These are phyloP conservation scores for Ogataea parapolymorpha DNA, from an alignment of 805 yeast species.

Conservation along the genomic window DNA sequence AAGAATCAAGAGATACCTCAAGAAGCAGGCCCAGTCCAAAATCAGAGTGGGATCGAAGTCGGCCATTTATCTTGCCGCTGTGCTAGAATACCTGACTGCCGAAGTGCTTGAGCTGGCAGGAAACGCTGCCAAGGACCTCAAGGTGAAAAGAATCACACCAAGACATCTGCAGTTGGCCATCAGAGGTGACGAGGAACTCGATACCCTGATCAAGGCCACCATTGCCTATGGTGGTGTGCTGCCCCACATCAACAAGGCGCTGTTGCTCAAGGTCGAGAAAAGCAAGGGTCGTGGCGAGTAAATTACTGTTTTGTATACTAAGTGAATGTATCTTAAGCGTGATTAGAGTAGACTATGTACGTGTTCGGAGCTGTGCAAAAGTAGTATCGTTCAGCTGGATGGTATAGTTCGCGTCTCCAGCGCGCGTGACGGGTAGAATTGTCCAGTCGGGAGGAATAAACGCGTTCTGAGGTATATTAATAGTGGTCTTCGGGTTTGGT, in stretches of 20 bases:
- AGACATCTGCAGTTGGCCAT: conserved; percentile 95
- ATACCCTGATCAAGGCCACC: conserved; percentile 88
- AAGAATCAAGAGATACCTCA: conserved; percentile 94
- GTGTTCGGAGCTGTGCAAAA: conserved; percentile 11
- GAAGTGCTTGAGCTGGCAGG: conserved; percentile 98
- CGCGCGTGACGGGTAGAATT: conserved; percentile 20
- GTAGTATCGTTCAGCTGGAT: conserved; percentile 14
- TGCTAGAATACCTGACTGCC: conserved; percentile 92
- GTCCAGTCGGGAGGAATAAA: conserved; percentile 34
- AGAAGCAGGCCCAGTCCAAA: conserved; percentile 78
- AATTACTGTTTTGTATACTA: conserved; percentile 6
- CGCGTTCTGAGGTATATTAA: conserved; percentile 19
- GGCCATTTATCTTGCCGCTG: conserved; percentile 94
- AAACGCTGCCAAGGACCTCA: conserved; percentile 94
- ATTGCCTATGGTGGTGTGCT: conserved; percentile 98
- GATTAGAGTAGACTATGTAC: conserved; percentile 4
- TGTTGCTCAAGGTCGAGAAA: conserved; percentile 73
- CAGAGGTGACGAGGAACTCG: conserved; percentile 97
- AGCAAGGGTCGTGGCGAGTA: conserved; percentile 33
- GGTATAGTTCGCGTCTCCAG: conserved; percentile 12
- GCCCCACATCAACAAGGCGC: conserved; percentile 86
- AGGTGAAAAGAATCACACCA: conserved; percentile 95
- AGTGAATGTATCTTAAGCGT: conserved; percentile 18
- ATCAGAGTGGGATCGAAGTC: conserved; percentile 70
- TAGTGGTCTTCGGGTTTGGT: background rate